Conservation (phyloP, 768 basidiomycete species). For the Pisolithus microcarpus region DNA sequence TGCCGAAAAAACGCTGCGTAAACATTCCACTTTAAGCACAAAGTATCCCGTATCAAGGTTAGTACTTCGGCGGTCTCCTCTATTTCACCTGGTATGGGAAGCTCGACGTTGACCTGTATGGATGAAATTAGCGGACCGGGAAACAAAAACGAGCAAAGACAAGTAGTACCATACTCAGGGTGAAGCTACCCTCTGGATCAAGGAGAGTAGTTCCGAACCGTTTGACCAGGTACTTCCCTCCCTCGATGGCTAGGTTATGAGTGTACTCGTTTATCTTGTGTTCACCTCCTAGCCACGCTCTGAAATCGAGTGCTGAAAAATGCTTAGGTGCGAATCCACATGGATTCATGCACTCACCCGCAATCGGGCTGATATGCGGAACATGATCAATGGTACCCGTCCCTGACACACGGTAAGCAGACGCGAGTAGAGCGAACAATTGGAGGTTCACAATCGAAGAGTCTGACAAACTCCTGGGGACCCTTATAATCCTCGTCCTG, state of each 20-base stretch:
- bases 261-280: constrained; percentile 63
- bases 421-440: not conserved
- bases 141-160: not conserved
- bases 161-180: constrained; percentile 56
- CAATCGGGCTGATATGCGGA: constrained; percentile 45
- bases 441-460: constrained; percentile 36
- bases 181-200: constrained; percentile 54
- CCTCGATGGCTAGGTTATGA: constrained; percentile 57
- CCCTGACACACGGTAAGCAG: constrained; percentile 35
- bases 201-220: constrained; percentile 56
- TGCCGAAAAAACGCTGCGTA: constrained; percentile 14
- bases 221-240: constrained; percentile 53
- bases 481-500: constrained; percentile 25
- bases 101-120: constrained; percentile 33
- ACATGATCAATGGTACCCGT: constrained; percentile 55
- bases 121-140: not conserved
- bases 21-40: constrained; percentile 17
- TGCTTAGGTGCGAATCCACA: constrained; percentile 2
- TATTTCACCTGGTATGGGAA: constrained; percentile 29
- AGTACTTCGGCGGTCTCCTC: constrained; percentile 10
- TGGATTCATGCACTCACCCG: constrained; percentile 34
- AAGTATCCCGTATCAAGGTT: constrained; percentile 10
- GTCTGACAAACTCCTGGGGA: constrained; percentile 38
- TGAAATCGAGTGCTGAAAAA: constrained; percentile 59
- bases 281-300: constrained; percentile 71